Evolutionary conservation across 257 asterid species (phyloP).

Genomic region (Coffea eugenioides): DNA sequence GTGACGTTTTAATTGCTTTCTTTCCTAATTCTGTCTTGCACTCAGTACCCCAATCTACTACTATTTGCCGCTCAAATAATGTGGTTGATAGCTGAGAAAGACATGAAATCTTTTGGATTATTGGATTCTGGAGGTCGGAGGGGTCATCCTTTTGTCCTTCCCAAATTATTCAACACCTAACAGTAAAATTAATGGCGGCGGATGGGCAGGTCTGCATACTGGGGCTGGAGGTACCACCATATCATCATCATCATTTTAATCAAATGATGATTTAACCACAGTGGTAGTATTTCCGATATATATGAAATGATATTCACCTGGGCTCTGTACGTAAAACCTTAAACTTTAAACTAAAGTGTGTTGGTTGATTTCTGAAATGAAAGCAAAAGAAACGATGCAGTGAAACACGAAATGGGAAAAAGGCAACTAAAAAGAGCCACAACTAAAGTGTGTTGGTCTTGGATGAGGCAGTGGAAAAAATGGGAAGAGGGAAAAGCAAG

Average conservation of each 20-base stretch:
- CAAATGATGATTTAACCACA: background rate
- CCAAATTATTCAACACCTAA: constrained; percentile 23
- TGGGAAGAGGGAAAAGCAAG: background rate
- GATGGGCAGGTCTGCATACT: background rate
- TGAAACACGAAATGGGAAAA: background rate
- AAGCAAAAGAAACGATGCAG: too few species aligned
- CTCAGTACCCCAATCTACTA: constrained; percentile 1
- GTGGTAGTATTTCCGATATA: too few species aligned
- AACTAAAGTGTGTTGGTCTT: background rate
- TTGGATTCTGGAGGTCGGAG: constrained; percentile 16
- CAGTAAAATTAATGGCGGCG: background rate
- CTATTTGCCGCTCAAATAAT: constrained; percentile 6
- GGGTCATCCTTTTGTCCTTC: constrained; percentile 27
- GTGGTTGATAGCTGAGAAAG: constrained; percentile 20
- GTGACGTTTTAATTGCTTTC: background rate
- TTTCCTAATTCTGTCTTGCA: background rate
- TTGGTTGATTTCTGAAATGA: too few species aligned
- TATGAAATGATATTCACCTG: too few species aligned
- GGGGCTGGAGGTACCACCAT: background rate
- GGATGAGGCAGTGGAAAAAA: background rate
- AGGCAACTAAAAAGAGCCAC: background rate
- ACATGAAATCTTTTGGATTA: constrained; percentile 13
- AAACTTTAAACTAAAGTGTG: too few species aligned
- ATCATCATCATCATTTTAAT: background rate
- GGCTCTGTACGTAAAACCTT: too few species aligned